phyloP scores from a whole-genome alignment of 2,329 filamentous ascomycete species.

The Lanzia echinophila region DNA sequence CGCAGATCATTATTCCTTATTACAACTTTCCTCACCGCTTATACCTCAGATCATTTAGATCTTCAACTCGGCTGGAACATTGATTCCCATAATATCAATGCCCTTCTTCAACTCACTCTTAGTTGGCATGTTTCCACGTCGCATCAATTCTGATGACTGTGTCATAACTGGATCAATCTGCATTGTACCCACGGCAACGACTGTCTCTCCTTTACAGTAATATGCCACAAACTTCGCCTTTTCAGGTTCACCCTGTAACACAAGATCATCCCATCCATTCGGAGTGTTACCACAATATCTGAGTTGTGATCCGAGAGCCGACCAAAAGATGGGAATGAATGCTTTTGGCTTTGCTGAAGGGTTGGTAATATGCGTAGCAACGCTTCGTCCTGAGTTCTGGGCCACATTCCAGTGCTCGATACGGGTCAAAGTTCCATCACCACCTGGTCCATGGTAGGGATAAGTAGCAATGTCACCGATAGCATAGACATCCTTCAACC shows the following conservation, averaged over 20 bases:
- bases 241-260: slow-evolving; percentile 69
- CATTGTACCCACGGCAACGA: slow-evolving; percentile 90
- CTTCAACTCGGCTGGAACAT: slow-evolving; percentile 21
- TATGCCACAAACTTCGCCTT: slow-evolving; percentile 82
- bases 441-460: slow-evolving; percentile 86
- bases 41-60: slow-evolving; percentile 6
- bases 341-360: slow-evolving; percentile 54
- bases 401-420: slow-evolving; percentile 99
- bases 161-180: slow-evolving; percentile 79
- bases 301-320: slow-evolving; percentile 79
- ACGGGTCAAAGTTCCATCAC: slow-evolving; percentile 63
- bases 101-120: slow-evolving; percentile 71
- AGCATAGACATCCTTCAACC: slow-evolving; percentile 78
- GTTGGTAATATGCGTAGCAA: slow-evolving; percentile 69
- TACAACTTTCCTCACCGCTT: neutral
- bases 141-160: slow-evolving; percentile 81
- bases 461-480: slow-evolving; percentile 94
- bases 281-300: slow-evolving; percentile 87
- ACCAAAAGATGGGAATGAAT: slow-evolving; percentile 97
- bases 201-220: slow-evolving; percentile 77
- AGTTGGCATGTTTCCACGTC: slow-evolving; percentile 69
- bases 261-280: slow-evolving; percentile 77
- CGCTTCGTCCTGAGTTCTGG: slow-evolving; percentile 80
- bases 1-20: neutral
- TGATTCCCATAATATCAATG: slow-evolving; percentile 27